Percentiles rank a stretch among this genome's conserved stretches.
These are phyloP conservation scores for Lepiota subincarnata DNA, from an alignment of 768 basidiomycete species.

Conservation along the genomic window DNA sequence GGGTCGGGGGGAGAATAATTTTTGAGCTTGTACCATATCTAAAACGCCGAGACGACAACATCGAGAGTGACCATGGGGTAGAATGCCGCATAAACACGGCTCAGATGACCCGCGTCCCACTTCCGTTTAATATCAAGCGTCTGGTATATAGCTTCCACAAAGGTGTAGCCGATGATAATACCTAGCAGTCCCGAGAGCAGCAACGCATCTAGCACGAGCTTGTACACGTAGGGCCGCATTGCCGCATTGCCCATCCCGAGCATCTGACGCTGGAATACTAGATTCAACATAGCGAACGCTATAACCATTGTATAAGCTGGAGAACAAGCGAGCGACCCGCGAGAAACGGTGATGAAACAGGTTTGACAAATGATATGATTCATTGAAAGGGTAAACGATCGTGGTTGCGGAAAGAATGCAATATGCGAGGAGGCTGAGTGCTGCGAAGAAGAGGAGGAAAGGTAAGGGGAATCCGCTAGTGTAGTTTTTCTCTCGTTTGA, in stretches of 20 bases:
- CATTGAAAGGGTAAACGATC: not conserved
- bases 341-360: not conserved
- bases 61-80: not conserved
- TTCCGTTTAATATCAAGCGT: not conserved
- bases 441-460: not conserved
- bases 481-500: not conserved
- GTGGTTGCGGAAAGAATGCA: not conserved
- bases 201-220: not conserved
- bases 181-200: not conserved
- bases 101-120: not conserved
- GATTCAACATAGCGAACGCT: not conserved
- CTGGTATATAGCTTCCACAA: not conserved
- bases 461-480: not conserved
- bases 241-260: not conserved
- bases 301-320: constrained; percentile 1
- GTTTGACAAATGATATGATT: not conserved
- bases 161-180: not conserved
- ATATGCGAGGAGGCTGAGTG: not conserved
- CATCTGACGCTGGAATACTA: not conserved
- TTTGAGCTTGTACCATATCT: not conserved
- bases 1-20: not conserved
- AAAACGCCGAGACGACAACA: not conserved
- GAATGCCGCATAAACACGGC: not conserved
- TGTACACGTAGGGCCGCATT: not conserved
- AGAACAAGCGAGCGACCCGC: not conserved